Evolutionary conservation across 148 eudicot genomes (phyloP), one percentile per base, ranked within the genome.

Genomic region (Chenopodium formosanum): DNA sequence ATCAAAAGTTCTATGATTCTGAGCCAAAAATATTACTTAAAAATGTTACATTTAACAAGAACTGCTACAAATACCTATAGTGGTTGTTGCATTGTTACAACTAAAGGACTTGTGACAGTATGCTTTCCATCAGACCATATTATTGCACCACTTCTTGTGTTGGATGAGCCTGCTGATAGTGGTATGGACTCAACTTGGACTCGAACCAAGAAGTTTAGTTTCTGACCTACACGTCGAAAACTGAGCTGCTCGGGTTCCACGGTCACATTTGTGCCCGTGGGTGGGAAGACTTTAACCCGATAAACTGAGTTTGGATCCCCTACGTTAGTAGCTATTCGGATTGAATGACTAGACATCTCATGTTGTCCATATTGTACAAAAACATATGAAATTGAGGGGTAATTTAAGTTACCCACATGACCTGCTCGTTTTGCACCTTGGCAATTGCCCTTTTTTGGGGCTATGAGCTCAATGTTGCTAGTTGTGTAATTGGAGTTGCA

Each of bases 41-140:
- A 25, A 66, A 40, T 40, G 25, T 60, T 17, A 7, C 10, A 71
- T 40, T 72, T 53, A 9, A 9, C 4, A 22, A 8, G 81, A 79
- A 81, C 65, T 65, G 68, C 27, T 70, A 74, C 83, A 83, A n/a
- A 32, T 37, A 23, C 31, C 64, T 81, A 91, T 27, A 93, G 86
- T 64, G 98, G 98, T 64, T 94, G 86, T 70, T 95, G 98, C 94
- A 92, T 86, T 70, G 99, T 92, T 65, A 94, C 92, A 75, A 92
- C 90, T 65, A 96, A 69, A 2, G 99, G 97, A 83, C 97, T 94
- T 2, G 86, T 91, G 32, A 96, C 99, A 17, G 46, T 74, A 77
- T 88, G 98, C 80, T 91, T 89, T 58, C 97, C 99, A 82, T 96
- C 99, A 1, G 95, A 89, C 99, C 98, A 96, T n/a, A 83, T 83